These are phyloP conservation scores for Haplosporangium gracile DNA, from an alignment of 192 early-diverging fungal genomes.

Conservation along the genomic window DNA sequence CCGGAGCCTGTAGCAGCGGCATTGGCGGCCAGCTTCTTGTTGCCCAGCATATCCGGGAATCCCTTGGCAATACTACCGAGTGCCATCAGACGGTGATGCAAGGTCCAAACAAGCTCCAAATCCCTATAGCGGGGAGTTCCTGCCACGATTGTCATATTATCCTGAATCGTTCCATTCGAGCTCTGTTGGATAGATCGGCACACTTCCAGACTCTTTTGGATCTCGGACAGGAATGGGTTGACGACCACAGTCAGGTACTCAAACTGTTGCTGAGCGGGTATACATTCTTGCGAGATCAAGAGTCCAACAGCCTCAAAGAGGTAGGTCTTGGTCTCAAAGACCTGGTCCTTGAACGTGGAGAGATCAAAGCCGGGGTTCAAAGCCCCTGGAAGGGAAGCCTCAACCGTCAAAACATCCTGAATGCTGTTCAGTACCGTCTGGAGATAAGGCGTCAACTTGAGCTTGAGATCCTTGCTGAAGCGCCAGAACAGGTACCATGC, in stretches of 20 bases:
- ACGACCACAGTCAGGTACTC: conserved; percentile 79
- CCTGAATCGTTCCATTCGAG: conserved; percentile 33
- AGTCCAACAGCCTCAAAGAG: conserved; percentile 95
- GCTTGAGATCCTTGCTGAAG: conserved; percentile 80
- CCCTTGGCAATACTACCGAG: conserved; percentile 90
- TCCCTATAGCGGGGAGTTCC: conserved; percentile 73
- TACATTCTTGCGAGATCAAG: conserved; percentile 83
- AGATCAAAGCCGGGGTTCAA: conserved; percentile 60
- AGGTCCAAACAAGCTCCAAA: conserved; percentile 75
- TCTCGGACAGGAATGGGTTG: conserved; percentile 81
- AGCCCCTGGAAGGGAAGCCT: conserved; percentile 66
- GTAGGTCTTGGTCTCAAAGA: conserved; percentile 81
- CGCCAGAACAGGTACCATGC: conserved; percentile 91
- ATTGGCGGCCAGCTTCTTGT: conserved; percentile 21
- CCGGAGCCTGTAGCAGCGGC: conserved; percentile 52
- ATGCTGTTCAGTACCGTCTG: conserved; percentile 73
- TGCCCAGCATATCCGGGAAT: conserved; percentile 62
- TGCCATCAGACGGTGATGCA: conserved; percentile 87
- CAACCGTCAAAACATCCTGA: conserved; percentile 80
- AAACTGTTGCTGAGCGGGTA: conserved; percentile 78
- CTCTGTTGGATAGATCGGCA: conserved; percentile 64
- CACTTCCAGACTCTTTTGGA: conserved; percentile 80
- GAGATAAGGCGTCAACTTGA: conserved; percentile 70
- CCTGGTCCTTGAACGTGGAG: conserved; percentile 60
- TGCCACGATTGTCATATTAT: conserved; percentile 25